Evolutionary conservation across 2,329 filamentous ascomycete species (phyloP).

Genomic region (Fusarium sp.): DNA sequence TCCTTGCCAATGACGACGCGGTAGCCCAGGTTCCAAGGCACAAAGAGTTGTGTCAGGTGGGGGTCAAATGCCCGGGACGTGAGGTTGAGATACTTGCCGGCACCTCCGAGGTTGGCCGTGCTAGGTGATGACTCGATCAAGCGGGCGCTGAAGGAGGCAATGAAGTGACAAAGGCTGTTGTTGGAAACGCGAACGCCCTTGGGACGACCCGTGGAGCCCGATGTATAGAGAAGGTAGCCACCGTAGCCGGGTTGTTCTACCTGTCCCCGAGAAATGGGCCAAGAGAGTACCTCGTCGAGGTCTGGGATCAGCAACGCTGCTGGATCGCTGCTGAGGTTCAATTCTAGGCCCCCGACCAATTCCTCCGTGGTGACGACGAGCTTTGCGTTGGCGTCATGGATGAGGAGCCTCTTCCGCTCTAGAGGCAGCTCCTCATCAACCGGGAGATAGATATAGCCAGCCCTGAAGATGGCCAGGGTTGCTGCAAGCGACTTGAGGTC

Average conservation of each 20-base stretch:
- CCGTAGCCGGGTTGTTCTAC: not conserved
- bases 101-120: not conserved
- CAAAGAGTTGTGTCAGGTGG: constrained; percentile 22
- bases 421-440: constrained; percentile 10
- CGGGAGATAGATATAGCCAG: constrained; percentile 9
- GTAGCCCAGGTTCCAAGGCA: constrained; percentile 16
- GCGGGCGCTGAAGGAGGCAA: constrained; percentile 10
- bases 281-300: fast-evolving
- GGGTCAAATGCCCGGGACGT: constrained; percentile 26
- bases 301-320: not conserved
- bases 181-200: constrained; percentile 27
- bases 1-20: constrained; percentile 12
- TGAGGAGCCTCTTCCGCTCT: constrained; percentile 18
- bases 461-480: constrained; percentile 22
- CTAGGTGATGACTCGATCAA: not conserved
- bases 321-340: not conserved
- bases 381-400: constrained; percentile 15
- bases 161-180: constrained; percentile 15
- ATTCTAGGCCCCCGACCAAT: not conserved
- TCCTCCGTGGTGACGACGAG: constrained; percentile 7
- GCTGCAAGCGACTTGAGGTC: constrained; percentile 17
- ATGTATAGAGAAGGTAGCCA: constrained; percentile 29
- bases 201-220: constrained; percentile 21
- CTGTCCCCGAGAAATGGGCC: not conserved
- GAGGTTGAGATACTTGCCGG: constrained; percentile 26